Evolutionary conservation across 805 yeast genomes (phyloP).

Genomic region (Pachysolen tannophilus): DNA sequence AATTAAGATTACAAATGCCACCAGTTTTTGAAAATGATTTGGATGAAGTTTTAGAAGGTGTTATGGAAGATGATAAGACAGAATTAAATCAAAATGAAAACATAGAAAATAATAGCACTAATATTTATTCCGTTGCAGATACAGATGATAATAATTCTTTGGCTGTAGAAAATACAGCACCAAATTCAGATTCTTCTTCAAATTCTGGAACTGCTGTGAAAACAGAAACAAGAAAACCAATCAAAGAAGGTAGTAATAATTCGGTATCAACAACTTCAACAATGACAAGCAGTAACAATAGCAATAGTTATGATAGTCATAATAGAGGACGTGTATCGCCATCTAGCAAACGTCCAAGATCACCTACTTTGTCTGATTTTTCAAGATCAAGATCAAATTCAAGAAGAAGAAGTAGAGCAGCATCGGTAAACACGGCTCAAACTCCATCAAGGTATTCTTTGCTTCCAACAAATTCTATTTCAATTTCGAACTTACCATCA

Average conservation of each 20-base stretch:
- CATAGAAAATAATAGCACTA: too few relatives aligned
- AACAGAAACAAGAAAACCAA: slow-evolving; percentile 1
- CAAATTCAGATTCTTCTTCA: not conserved
- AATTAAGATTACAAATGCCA: slow-evolving; percentile 21
- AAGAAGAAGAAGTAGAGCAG: slow-evolving; percentile 2
- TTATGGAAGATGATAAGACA: not conserved
- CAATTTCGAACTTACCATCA: not conserved
- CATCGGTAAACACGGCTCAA: not conserved
- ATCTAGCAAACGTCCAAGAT: not conserved
- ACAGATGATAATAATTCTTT: too few relatives aligned
- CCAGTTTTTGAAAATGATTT: slow-evolving; percentile 24
- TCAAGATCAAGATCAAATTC: slow-evolving; percentile 6
- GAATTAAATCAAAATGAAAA: not conserved
- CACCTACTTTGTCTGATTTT: not conserved
- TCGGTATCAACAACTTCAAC: not conserved
- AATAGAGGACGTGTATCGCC: not conserved
- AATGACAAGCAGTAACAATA: too few relatives aligned
- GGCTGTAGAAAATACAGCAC: too few relatives aligned
- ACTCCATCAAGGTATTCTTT: not conserved
- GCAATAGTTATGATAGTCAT: not conserved
- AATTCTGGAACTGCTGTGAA: not conserved
- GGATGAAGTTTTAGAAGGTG: slow-evolving; percentile 21
- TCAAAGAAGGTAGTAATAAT: not conserved
- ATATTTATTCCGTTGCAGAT: too few relatives aligned
- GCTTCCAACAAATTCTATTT: slow-evolving; percentile 3